phyloP scores from a whole-genome alignment of 305 asterid genomes.

The Caryopteris hybrid region DNA sequence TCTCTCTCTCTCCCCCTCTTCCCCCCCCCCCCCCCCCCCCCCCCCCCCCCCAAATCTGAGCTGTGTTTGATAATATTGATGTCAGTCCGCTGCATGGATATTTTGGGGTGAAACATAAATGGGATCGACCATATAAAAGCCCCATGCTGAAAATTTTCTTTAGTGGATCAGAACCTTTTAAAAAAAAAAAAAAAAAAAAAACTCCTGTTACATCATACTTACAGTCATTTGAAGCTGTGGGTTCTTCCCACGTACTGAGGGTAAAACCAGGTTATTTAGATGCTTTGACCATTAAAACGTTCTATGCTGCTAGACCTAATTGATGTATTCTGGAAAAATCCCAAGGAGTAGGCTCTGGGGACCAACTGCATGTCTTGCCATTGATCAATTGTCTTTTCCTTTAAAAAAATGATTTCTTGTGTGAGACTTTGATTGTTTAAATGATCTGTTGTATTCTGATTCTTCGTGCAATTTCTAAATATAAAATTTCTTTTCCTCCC shows the following conservation, averaged over 20 bases:
- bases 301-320: not conserved
- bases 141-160: not conserved
- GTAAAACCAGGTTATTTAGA: not conserved
- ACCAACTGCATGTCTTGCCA: slow-evolving; percentile 5
- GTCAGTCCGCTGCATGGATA: slow-evolving; percentile 3
- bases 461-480: not conserved
- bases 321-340: not conserved
- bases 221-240: not conserved
- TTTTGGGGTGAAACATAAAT: not conserved
- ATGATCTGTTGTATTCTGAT: not conserved
- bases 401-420: too few relatives aligned
- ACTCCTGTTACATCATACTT: not conserved
- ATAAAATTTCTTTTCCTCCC: too few relatives aligned
- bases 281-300: not conserved
- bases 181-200: not conserved
- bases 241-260: not conserved
- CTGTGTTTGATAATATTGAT: not conserved
- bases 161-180: not conserved
- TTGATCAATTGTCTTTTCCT: not conserved
- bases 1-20: not conserved
- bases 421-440: too few relatives aligned
- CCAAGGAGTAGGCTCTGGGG: not conserved
- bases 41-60: not conserved
- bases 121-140: not conserved
- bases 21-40: not conserved